Percentiles rank a stretch among this genome's conserved stretches.
Conservation (phyloP, 2,329 filamentous ascomycete species). For the Pezicula carpinea region DNA sequence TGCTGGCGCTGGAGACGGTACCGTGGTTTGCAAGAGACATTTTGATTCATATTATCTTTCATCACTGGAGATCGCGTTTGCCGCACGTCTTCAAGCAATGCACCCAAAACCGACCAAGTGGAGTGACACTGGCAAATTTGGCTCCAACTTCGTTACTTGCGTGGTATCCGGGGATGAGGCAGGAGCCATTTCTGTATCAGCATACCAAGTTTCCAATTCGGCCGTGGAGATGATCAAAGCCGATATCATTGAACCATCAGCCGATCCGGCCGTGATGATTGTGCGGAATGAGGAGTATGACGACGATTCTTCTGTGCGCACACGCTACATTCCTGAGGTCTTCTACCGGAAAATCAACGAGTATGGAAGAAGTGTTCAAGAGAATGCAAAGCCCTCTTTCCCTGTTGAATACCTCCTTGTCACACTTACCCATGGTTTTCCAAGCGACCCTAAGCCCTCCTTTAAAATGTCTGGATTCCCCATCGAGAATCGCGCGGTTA, state of each 20-base stretch:
- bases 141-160: slow-evolving; percentile 96
- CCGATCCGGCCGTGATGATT: slow-evolving; percentile 89
- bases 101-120: slow-evolving; percentile 91
- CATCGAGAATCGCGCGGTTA: slow-evolving; percentile 83
- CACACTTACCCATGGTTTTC: slow-evolving; percentile 94
- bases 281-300: slow-evolving; percentile 90
- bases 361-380: slow-evolving; percentile 91
- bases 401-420: slow-evolving; percentile 95
- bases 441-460: slow-evolving; percentile 68
- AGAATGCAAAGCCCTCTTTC: slow-evolving; percentile 94
- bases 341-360: slow-evolving; percentile 96
- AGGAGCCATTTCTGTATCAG: slow-evolving; percentile 81
- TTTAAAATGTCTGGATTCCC: slow-evolving; percentile 73
- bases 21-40: slow-evolving; percentile 91
- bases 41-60: slow-evolving; percentile 88
- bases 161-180: slow-evolving; percentile 89
- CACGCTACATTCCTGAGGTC: slow-evolving; percentile 92
- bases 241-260: slow-evolving; percentile 91
- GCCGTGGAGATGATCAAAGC: slow-evolving; percentile 96
- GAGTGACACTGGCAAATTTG: slow-evolving; percentile 91
- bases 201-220: slow-evolving; percentile 93
- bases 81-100: slow-evolving; percentile 79
- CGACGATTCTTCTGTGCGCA: slow-evolving; percentile 60
- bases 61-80: slow-evolving; percentile 87
- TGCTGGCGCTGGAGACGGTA: slow-evolving; percentile 74